Evolutionary conservation across 2,329 filamentous ascomycete genomes (phyloP).

Genomic region (Rutstroemia sp.): DNA sequence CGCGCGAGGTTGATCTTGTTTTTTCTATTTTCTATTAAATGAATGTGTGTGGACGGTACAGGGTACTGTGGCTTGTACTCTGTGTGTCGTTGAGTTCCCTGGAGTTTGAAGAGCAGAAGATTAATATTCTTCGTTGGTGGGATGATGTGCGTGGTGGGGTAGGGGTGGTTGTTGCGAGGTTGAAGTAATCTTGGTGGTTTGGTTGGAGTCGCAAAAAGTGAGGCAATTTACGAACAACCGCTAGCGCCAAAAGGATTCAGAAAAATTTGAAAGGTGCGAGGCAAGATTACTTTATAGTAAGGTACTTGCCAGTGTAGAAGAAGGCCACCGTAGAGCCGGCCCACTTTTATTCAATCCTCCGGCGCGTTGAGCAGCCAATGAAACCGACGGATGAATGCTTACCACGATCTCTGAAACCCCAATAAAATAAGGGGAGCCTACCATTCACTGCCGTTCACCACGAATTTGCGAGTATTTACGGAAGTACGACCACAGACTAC

Average conservation of each 20-base stretch:
- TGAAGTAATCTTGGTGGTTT: neutral
- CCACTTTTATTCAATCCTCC: slow-evolving; percentile 5
- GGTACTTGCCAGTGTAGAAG: neutral
- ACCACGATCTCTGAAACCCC: slow-evolving; percentile 3
- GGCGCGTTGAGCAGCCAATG: slow-evolving; percentile 3
- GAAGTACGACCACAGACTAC: too few species aligned
- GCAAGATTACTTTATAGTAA: slow-evolving; percentile 2
- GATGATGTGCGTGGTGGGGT: neutral
- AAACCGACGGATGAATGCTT: neutral
- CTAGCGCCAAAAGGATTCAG: neutral
- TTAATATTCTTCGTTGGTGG: neutral
- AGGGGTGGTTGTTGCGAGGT: neutral
- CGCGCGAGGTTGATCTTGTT: neutral
- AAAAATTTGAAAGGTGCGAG: neutral
- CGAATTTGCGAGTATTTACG: too few species aligned
- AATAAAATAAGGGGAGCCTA: too few species aligned
- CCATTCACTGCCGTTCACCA: too few species aligned
- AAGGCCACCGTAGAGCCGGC: neutral
- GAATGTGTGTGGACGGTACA: neutral
- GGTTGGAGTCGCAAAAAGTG: slow-evolving; percentile 4
- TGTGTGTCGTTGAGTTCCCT: neutral
- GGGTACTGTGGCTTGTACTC: neutral
- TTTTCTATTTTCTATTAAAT: slow-evolving; percentile 4
- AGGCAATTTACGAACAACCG: slow-evolving; percentile 8
- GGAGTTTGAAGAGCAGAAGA: neutral